Base-by-base conservation (phyloP, 208 protist species). In the Leishmania martiniquensis region DNA sequence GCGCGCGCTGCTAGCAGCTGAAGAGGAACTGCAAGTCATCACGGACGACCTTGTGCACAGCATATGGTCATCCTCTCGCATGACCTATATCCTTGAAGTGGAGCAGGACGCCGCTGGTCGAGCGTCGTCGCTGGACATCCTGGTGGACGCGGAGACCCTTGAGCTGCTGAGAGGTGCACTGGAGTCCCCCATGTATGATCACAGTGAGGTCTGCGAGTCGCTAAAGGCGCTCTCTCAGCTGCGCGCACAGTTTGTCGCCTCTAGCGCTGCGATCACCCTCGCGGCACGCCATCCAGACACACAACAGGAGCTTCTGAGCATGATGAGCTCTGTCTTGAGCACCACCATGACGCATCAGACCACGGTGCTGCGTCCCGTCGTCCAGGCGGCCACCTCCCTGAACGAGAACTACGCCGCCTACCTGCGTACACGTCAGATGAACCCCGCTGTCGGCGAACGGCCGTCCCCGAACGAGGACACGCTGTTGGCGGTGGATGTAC, bases 21-120 rank as follows among this genome's bases (percentile, higher is more conserved):
- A 87, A 72, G 76, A 83, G 62, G 29, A 37, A 34, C 51, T 90
- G 49, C 86, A 90, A 65, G 44, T 39, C 15, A 37, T 78, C 34
- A 85, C 69, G 17, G 87, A 90, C 68, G 13, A 55, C 1, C 72
- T 80, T 7, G 42, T 84, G 54, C 20, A 45, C 2, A 32, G 51
- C 34, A 42, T 83, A 5, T 78, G 66, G 74, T 29, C 54, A 25
- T 20, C 60, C 49, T 51, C 55, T 9, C 55, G 57, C 5, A 70
- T 81, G 10, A 60, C 76, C 2, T 65, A 79, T 65, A 67, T 78
- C 17, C 72, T 80, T n/a, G 78, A 87, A 51, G 76, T 75, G 29
- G 73, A 76, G 47, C 79, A 83, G 34, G 79, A 78, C 52, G 69
- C 54, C 42, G 63, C 67, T 13, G 79, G 75, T 7, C 76, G 76